Evolutionary conservation across 176 grass and related monocot genomes (phyloP).

Genomic region (Triticum monococcum): DNA sequence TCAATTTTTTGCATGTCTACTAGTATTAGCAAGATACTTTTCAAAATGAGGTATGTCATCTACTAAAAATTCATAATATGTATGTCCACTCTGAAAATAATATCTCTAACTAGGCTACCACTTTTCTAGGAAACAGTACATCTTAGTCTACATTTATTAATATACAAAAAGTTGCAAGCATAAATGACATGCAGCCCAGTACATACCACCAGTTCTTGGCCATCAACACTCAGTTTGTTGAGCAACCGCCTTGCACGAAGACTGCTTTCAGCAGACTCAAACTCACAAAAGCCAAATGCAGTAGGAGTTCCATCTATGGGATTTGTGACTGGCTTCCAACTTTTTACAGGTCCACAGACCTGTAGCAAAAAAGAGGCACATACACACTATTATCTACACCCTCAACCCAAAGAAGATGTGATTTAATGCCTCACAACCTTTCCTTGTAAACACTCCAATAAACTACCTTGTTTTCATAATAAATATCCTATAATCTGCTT

Average conservation of each 20-base stretch:
- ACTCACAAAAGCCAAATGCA: slow-evolving; percentile 92
- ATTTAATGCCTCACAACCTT: not conserved
- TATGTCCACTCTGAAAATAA: not conserved
- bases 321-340: slow-evolving; percentile 78
- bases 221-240: slow-evolving; percentile 78
- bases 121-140: not conserved
- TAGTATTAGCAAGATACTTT: not conserved
- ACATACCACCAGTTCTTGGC: slow-evolving; percentile 82
- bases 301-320: slow-evolving; percentile 58
- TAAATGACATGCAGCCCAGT: not conserved
- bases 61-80: not conserved
- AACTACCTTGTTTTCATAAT: not conserved
- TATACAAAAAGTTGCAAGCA: not conserved
- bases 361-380: slow-evolving; percentile 27
- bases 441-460: not conserved
- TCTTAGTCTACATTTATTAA: not conserved
- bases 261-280: slow-evolving; percentile 82
- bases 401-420: not conserved
- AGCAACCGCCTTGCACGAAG: slow-evolving; percentile 72
- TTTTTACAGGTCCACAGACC: slow-evolving; percentile 81
- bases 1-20: not conserved
- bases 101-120: not conserved
- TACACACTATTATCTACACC: not conserved
- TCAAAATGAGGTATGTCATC: not conserved
- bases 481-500: slow-evolving; percentile 1